Base-by-base conservation (phyloP, 257 asterid species). In the Solanum rostratum region DNA sequence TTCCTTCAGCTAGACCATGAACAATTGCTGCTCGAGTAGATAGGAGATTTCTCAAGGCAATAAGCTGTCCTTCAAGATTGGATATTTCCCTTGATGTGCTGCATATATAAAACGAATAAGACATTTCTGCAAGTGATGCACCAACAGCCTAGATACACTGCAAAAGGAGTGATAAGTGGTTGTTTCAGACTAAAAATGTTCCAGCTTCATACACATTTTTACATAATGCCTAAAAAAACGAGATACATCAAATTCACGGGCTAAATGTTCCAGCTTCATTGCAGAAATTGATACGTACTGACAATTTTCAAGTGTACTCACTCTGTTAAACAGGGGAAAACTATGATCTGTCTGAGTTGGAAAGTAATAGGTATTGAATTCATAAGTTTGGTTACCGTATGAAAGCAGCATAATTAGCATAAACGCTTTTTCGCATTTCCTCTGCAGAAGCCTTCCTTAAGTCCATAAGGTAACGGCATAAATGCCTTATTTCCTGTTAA, bases 391-490 rank as follows among this genome's bases (percentile, higher is more conserved):
- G 10, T 78, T 87, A 92, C 99, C 99, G 93, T 87, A 96, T 95
- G 81, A 96, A 96, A 19, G 98, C 90, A 2, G 97, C 87, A 86
- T 96, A 96, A 86, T 96, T 95, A 57, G 99, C 97, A 71, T 95
- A 96, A 46, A 96, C 98, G 59, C 95, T 95, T 87, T 89, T 96
- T 13, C 98, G 90, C 98, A 95, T 96, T 91, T 96, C 98, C 87
- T 96, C 99, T 3, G 98, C 99, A 79, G 98, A 96, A 71, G 97
- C 98, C 91, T 93, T 96, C 94, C 91, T 93, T 86, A 96, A 85
- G 80, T 92, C 92, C 54, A 89, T 85, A 13, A 96, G 97, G 92
- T 93, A 89, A 39, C 85, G 80, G 91, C 97, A 93, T 39, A 96
- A 83, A 82, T 92, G 98, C 90, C 95, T 93, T 62, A 95, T 91